phyloP scores from a whole-genome alignment of 192 early-diverging fungal genomes.

The Podila epigama region DNA sequence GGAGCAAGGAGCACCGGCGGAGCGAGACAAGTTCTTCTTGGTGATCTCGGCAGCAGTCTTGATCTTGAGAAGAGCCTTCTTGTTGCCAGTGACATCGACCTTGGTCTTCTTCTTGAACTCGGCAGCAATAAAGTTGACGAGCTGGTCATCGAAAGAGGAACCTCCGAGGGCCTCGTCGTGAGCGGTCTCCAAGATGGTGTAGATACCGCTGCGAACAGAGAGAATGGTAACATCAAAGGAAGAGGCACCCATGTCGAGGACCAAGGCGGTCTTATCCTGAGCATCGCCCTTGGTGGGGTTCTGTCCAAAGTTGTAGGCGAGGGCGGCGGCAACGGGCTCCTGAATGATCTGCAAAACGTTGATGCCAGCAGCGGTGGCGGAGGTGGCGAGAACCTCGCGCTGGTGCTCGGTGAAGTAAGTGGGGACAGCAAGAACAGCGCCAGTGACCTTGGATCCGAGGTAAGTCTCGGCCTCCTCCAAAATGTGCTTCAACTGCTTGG shows the following conservation, averaged over 20 bases:
- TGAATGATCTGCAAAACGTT: constrained; percentile 80
- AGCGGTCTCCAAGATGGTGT: constrained; percentile 76
- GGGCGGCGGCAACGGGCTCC: constrained; percentile 90
- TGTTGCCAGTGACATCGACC: constrained; percentile 79
- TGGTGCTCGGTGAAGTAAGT: constrained; percentile 83
- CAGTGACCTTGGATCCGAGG: constrained; percentile 78
- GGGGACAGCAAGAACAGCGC: constrained; percentile 87
- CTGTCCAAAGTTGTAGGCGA: constrained; percentile 81
- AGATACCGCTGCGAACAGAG: constrained; percentile 81
- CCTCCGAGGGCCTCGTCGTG: constrained; percentile 87
- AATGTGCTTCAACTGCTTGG: constrained; percentile 82
- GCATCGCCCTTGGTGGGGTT: constrained; percentile 56
- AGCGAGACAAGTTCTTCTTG: constrained; percentile 86
- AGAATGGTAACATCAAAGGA: constrained; percentile 85
- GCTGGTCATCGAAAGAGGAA: constrained; percentile 82
- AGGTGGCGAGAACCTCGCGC: constrained; percentile 66
- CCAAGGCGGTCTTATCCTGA: constrained; percentile 80
- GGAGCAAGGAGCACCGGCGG: constrained; percentile 85
- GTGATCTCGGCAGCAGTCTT: constrained; percentile 86
- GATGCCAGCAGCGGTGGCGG: constrained; percentile 82
- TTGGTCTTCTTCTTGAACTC: constrained; percentile 92
- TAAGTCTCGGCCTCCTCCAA: constrained; percentile 90
- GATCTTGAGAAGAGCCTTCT: constrained; percentile 84
- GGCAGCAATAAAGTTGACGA: constrained; percentile 79
- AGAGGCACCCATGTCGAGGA: constrained; percentile 90